Evolutionary conservation across 768 basidiomycete species (phyloP).

Genomic region (Pleurotus sapidus): DNA sequence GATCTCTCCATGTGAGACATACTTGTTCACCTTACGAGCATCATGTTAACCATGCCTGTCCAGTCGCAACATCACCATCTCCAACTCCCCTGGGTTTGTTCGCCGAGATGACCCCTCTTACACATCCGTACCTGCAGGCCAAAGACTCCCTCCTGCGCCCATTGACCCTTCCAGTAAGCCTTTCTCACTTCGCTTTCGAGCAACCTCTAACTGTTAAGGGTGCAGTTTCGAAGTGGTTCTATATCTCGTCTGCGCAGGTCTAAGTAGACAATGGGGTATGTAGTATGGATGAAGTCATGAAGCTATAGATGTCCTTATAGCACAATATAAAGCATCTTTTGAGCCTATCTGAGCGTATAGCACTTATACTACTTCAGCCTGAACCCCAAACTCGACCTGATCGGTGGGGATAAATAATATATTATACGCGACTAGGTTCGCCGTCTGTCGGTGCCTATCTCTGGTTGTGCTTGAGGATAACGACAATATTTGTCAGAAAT

Average conservation of each 20-base stretch:
- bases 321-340: too few relatives aligned
- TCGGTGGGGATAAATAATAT: conserved; percentile 8
- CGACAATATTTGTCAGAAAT: conserved; percentile 89
- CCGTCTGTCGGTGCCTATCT: conserved; percentile 31
- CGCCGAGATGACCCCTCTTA: conserved; percentile 62
- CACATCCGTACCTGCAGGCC: conserved; percentile 67
- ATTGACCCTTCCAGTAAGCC: conserved; percentile 86
- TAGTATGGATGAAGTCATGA: too few relatives aligned
- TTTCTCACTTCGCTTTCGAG: conserved; percentile 7
- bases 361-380: too few relatives aligned
- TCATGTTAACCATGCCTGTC: conserved; percentile 3
- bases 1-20: conserved; percentile 83
- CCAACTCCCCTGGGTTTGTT: conserved; percentile 71
- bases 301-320: too few relatives aligned
- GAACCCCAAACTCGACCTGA: background rate
- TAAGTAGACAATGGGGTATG: conserved; percentile 25
- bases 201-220: background rate
- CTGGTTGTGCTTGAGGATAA: conserved; percentile 75
- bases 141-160: conserved; percentile 80
- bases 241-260: conserved; percentile 87
- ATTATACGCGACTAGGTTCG: conserved; percentile 16
- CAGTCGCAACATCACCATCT: conserved; percentile 80
- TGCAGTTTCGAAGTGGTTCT: conserved; percentile 90
- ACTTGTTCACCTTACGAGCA: background rate
- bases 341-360: too few relatives aligned